Base-by-base conservation (phyloP, 1,284 basidiomycete species). In the Trametes sp. region DNA sequence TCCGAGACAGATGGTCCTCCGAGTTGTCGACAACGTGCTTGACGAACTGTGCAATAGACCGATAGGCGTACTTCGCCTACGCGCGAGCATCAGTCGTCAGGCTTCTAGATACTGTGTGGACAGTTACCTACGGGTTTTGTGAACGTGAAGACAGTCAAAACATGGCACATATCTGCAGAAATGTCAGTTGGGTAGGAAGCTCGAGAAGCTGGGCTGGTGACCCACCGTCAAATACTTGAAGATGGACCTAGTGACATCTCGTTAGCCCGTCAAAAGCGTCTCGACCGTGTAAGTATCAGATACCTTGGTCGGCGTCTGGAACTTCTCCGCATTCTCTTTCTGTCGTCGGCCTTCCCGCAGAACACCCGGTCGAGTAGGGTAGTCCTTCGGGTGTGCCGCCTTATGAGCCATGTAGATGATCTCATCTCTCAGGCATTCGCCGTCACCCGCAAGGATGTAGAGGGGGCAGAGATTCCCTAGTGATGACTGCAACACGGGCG, bases 321-420 rank as follows among this genome's bases (percentile, higher is more conserved):
- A 88, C 51, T 81, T 83, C 48, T 83, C 78, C 11, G 73, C 79
- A 63, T 87, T 87, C 61, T 84, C 82, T 65, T 75, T 76, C 72
- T 87, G 85, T n/a, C 87, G 74, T 23, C 67, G 69, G 5, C 78
- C 78, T 24, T 82, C 80, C 33, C 75, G 73, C 8, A 87, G 74
- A 0, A 89, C 80, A 31, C 89, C 87, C 10, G 82, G 78, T 35
- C 88, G 78, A 0, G 88, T 77, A 0, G 92, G 93, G 70, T 89
- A 93, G 35, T 84, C 74, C 0, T 84, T 80, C 0, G 94, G 94
- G 71, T 91, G 80, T 0, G 94, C 93, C 0, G 94, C 93, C 64
- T 92, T 90, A 75, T 96, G 94, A 0, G 94, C 93, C 28, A 88
- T 67, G 71, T 91, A 94, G 31, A 95, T 81, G 59, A 93, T 90